These are phyloP conservation scores for Selenicereus undatus DNA, from an alignment of 148 eudicot species.

Conservation along the genomic window DNA sequence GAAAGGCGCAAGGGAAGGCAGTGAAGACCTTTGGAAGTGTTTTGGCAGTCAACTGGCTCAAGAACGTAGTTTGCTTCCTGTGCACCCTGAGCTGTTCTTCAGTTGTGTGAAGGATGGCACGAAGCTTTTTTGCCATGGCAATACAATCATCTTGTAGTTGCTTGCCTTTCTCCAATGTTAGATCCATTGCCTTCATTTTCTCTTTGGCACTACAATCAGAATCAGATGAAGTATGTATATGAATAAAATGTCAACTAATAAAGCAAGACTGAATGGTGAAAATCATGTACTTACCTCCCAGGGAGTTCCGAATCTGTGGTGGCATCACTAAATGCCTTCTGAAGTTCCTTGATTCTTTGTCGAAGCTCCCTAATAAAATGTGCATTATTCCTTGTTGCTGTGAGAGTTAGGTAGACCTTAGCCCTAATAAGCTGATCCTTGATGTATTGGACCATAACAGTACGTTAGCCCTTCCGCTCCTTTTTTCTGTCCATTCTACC, in stretches of 20 bases:
- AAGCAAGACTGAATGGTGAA: neutral
- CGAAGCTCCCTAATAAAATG: conserved; percentile 86
- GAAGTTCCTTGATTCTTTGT: conserved; percentile 77
- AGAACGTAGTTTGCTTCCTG: conserved; percentile 77
- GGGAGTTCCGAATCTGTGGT: conserved; percentile 84
- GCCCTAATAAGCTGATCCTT: conserved; percentile 87
- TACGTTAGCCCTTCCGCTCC: conserved; percentile 34
- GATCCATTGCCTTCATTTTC: conserved; percentile 83
- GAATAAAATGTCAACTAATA: neutral
- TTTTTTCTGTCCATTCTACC: conserved; percentile 38
- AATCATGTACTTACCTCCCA: conserved; percentile 44
- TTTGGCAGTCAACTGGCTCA: conserved; percentile 89
- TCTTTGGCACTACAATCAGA: conserved; percentile 56
- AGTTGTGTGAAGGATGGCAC: conserved; percentile 89
- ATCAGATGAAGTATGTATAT: neutral
- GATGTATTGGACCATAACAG: conserved; percentile 61
- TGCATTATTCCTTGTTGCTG: conserved; percentile 77
- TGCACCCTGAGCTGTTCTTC: conserved; percentile 95
- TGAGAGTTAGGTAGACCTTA: conserved; percentile 71
- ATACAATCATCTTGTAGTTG: conserved; percentile 95
- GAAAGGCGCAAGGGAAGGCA: conserved; percentile 95
- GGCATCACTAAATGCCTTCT: conserved; percentile 68
- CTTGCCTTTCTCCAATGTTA: conserved; percentile 72
- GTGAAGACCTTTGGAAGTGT: conserved; percentile 97
- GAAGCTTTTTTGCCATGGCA: conserved; percentile 80